Evolutionary conservation across 805 yeast genomes (phyloP).

Genomic region (Wickerhamiella musiphila): DNA sequence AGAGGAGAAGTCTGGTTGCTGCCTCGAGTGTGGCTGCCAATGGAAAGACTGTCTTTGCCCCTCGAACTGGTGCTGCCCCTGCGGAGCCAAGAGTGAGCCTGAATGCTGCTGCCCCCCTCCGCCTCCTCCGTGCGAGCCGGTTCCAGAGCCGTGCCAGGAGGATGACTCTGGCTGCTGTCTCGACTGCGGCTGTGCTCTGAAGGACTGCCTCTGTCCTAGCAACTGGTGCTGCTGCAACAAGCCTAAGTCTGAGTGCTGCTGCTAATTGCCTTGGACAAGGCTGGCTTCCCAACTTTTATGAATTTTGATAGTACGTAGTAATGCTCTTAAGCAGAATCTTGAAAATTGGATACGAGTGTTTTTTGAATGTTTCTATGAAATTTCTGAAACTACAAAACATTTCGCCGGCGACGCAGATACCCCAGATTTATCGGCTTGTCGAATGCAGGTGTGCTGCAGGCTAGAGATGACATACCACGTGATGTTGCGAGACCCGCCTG

Average conservation of each 20-base stretch:
- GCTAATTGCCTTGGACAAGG: not conserved
- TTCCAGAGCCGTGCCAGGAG: not conserved
- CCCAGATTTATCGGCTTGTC: not conserved
- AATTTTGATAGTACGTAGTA: not conserved
- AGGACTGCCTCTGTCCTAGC: not conserved
- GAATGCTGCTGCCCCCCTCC: constrained; percentile 1
- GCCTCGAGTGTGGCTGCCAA: not conserved
- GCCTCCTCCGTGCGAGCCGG: constrained; percentile 1
- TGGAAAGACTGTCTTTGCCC: not conserved
- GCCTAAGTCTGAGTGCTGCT: not conserved
- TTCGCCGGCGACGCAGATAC: not conserved
- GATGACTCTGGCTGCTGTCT: not conserved
- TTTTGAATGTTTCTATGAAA: no score
- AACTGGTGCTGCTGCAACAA: not conserved
- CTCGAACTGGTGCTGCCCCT: not conserved
- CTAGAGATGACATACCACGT: not conserved
- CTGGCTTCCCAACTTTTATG: not conserved
- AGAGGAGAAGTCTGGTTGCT: not conserved
- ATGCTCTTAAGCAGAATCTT: no score
- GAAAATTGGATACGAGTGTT: no score
- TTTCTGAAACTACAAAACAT: not conserved
- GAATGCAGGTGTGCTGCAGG: not conserved
- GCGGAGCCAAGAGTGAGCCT: not conserved
- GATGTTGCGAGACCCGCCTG: not conserved
- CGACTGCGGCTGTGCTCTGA: not conserved